Base-by-base conservation (phyloP, 1,284 basidiomycete species). In the Marasmius oreades region DNA sequence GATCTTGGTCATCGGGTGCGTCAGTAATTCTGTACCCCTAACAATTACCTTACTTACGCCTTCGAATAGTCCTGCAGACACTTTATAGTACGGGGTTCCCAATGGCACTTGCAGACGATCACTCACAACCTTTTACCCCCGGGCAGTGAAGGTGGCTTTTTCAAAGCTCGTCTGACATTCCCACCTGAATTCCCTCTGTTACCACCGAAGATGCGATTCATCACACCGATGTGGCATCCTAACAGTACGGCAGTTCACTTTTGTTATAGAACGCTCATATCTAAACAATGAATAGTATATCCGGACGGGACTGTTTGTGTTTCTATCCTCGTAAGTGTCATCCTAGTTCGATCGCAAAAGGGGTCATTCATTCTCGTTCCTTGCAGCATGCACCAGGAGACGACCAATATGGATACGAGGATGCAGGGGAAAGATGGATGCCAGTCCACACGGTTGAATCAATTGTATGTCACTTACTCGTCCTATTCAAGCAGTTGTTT, bases 161-260 rank as follows among this genome's bases (percentile, higher is more conserved):
- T 95, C 74, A 93, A 92, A 73, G 93, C 93, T 14, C 80, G 89
- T 53, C 75, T 98, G 61, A 81, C 85, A 5, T 98, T 98, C 73
- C 95, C 95, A 20, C 76, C 84, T 28, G 93, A 97, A 70, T 99
- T 90, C 70, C 96, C 96, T 18, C 75, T 98, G 53, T 77, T 88
- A 37, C 96, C 96, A 18, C 96, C 96, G 37, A 96, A 92, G 84
- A 94, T 99, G 93, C 85, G 85, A 55, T 99, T 99, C 70, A 82
- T 91, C 61, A 95, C 95, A 5, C 86, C 87, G 59, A 98, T 99
- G 95, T 98, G 96, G 96, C 96, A 99, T 74, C 96, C 97, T 12
- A 99, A 98, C 73, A 93, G 95, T 96, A 62, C 67, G 84, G 71
- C 43, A 45, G 36, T 57, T 47, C 37, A 46, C 39, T 57, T 51